Base-by-base conservation (phyloP, 768 basidiomycete species). In the Tylopilus subfusipes region DNA sequence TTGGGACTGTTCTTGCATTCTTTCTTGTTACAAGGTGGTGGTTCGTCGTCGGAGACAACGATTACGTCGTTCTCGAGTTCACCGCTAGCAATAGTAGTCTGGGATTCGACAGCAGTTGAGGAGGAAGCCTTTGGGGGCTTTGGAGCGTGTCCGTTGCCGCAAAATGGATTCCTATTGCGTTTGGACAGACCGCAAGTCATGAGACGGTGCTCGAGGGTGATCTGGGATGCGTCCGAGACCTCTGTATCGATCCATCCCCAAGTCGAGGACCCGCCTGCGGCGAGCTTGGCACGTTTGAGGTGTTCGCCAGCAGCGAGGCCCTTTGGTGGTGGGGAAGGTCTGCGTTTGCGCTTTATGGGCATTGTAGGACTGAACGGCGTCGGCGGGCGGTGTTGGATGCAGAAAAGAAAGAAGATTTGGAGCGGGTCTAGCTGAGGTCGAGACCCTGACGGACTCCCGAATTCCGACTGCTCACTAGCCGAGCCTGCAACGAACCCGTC, bases 181-280 rank as follows among this genome's bases (percentile, higher is more conserved):
- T 63, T 59, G 1, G 83, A 81, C 45, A 93, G 73, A 12, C 89
- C 88, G 57, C 86, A 93, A 1, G 88, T 80, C 53, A 80, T 74
- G 40, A 85, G 71, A 44, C 79, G 75, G 64, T 93, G 88, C 51
- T 86, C 83, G 34, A 73, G 63, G 18, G 85, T 81, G 58, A 95
- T 89, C n/a, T 81, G 71, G 3, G 79, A 78, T 53, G 75, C 64
- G 49, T 78, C 71, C 18, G 70, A 70, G 47, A 83, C 85, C 62
- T 86, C 83, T 42, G 84, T 79, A 47, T 80, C 84, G 48, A 91
- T 86, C 92, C 92, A 95, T 47, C 78, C 79, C 92, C 92, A 93
- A n/a, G 80, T 72, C 30, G 80, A 76, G 52, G 75, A 68, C 39
- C 71, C 70, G 39, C 72, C 71, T 25, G 73, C 72, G n/a, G 78